Evolutionary conservation across 768 basidiomycete species (phyloP).

Genomic region (Mycena amicta): DNA sequence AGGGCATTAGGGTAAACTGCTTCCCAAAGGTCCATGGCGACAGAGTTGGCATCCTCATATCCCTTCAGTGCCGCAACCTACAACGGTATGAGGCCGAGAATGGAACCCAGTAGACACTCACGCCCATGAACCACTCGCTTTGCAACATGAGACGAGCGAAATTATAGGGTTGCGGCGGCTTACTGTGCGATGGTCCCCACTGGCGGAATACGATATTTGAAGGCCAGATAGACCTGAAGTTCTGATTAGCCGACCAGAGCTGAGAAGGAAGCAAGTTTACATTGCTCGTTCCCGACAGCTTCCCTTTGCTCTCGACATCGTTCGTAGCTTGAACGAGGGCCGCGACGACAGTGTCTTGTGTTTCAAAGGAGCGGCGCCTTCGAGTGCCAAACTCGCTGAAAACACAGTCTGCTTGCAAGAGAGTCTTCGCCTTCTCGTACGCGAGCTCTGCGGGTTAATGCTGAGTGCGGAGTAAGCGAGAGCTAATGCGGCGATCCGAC

Average conservation of each 20-base stretch:
- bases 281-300: constrained; percentile 86
- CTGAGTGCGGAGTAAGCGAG: not conserved
- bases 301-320: constrained; percentile 51
- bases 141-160: constrained; percentile 15
- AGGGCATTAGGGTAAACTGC: constrained; percentile 59
- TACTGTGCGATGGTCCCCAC: constrained; percentile 89
- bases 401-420: constrained; percentile 64
- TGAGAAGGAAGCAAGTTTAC: constrained; percentile 44
- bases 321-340: constrained; percentile 67
- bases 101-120: constrained; percentile 35
- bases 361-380: constrained; percentile 68
- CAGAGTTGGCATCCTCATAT: constrained; percentile 73
- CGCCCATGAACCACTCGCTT: constrained; percentile 93
- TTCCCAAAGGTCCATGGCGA: constrained; percentile 88
- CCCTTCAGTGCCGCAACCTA: constrained; percentile 84
- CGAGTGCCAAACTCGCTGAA: constrained; percentile 91
- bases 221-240: constrained; percentile 79
- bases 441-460: constrained; percentile 56
- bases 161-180: constrained; percentile 30
- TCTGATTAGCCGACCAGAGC: constrained; percentile 2
- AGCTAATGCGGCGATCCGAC: constrained; percentile 38
- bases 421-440: constrained; percentile 64
- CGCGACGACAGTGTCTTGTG: constrained; percentile 78
- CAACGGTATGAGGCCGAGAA: not conserved
- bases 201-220: constrained; percentile 63